Base-by-base conservation (phyloP, 2,329 filamentous ascomycete species). In the Colletotrichum truncatum region DNA sequence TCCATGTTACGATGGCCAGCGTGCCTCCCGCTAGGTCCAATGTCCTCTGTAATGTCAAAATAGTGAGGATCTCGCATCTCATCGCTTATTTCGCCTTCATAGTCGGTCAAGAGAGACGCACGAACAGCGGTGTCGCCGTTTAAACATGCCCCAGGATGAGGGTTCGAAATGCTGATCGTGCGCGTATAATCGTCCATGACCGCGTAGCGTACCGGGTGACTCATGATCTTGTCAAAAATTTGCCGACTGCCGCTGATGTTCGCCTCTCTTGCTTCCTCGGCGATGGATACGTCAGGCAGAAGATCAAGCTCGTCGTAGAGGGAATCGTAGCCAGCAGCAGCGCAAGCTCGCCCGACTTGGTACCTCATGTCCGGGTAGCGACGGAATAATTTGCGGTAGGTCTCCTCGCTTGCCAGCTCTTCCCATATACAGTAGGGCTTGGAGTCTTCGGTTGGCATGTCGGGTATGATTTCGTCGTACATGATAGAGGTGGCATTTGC, bases 361-460 rank as follows among this genome's bases (percentile, higher is more conserved):
- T 80, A 80, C 12, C 66, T 28, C 74, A 79, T 73, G 5, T 69
- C 26, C 2, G 78, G 78, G 66, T 76, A 81, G 2, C 65, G 66
- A 6, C 52, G 34, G 10, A 67, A 74, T 8, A 82, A 59, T 6
- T 65, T 49, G 3, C 77, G 73, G 53, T 78, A 78, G 1, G 77
- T 81, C 0, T 75, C 73, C 60, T 81, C 76, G 1, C 58, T 64
- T 3, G 79, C 75, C 0, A 75, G 32, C 1, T 79, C 72, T 62
- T 79, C 66, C 78, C 79, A 82, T 39, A 82, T 79, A 61, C 77
- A 81, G 67, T 80, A 80, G 4, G 75, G 77, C 53, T 28, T 56
- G n/a, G 72, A 48, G 14, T 73, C 69, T 10, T 65, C 48, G 41
- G 63, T 43, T 12, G 16, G 5, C 53, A 56, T 56, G 11, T 71